These are phyloP conservation scores for Eremomyces bilateralis DNA, from an alignment of 495 filamentous ascomycete genomes.

Conservation along the genomic window DNA sequence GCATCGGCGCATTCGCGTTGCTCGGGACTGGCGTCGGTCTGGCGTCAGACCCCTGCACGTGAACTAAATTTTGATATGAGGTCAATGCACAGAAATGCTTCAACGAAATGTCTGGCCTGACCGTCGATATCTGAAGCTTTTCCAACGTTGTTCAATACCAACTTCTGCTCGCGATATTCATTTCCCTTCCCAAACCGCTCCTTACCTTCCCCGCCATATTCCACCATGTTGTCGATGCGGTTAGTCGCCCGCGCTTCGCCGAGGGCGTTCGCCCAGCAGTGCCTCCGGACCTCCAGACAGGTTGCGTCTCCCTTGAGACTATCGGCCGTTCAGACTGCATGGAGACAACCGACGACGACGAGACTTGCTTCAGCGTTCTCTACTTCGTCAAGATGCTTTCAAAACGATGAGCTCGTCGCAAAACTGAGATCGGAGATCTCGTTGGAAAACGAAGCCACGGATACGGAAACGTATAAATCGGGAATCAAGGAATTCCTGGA, in stretches of 20 bases:
- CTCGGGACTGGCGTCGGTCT: no score
- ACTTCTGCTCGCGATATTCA: not conserved
- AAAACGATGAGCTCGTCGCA: slow-evolving; percentile 48
- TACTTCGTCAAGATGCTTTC: slow-evolving; percentile 13
- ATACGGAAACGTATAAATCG: slow-evolving; percentile 32
- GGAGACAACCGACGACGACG: slow-evolving; percentile 24
- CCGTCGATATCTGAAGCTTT: no score
- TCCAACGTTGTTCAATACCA: not conserved
- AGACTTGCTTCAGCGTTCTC: not conserved
- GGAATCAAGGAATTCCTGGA: slow-evolving; percentile 54
- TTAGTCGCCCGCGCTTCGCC: slow-evolving; percentile 48
- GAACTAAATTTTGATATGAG: no score
- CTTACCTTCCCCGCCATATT: not conserved
- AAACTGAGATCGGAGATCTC: slow-evolving; percentile 62
- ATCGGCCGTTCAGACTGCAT: slow-evolving; percentile 30
- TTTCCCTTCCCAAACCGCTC: slow-evolving; percentile 2
- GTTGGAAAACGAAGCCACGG: slow-evolving; percentile 34
- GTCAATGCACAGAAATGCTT: no score
- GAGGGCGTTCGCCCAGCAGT: slow-evolving; percentile 38
- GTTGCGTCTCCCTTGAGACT: slow-evolving; percentile 22
- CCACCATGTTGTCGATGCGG: slow-evolving; percentile 52
- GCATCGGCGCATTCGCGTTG: no score
- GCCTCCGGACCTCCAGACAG: slow-evolving; percentile 29
- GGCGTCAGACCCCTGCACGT: no score
- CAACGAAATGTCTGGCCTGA: no score